Base-by-base conservation (phyloP, 495 filamentous ascomycete species). In the Tuber brumale region DNA sequence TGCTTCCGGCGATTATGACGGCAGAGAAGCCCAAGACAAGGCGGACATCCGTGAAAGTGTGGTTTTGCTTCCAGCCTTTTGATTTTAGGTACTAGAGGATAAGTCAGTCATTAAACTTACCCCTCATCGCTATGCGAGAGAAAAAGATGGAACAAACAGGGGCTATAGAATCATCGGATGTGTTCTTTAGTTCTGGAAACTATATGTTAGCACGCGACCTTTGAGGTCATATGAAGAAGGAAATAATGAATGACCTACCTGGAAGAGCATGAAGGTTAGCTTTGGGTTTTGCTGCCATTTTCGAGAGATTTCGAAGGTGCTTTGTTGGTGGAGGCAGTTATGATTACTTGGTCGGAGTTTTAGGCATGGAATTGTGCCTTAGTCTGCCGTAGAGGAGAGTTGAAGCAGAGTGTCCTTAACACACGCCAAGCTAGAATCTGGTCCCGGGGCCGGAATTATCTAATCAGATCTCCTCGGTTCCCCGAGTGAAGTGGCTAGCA, bases 181-280 rank as follows among this genome's bases (percentile, higher is more conserved):
- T 96, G 84, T 96, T 97, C 85, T 98, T 98, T 75, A 99, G 91
- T 83, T 97, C 95, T 97, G 81, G 69, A 75, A 71, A 48, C 44
- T 70, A 18, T 70, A 23, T 73, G 78, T 82, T 77, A 79, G 80
- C 71, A 74, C 76, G 57, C 75, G 70, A 77, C 44, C 70, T 74
- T 35, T 35, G 57, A 66, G 37, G 57, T 27, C 43, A 69, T 18
- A 48, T 16, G 61, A 19, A 18, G 39, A 9, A 27, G 19, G n/a
- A 51, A n/a, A 51, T n/a, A 0, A 42, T 31, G 43, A 39, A 51
- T 27, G 44, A 35, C 48, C 43, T 73, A 81, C 79, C 79, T 51
- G 79, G 46, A 16, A 81, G 78, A 73, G 79, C 72, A 57, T 78
- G 39, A 75, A 81, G 70, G 27, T 81, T 81, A 43, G 81, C 79